Percentiles rank a stretch among this genome's conserved stretches.
phyloP scores from a whole-genome alignment of 2,329 filamentous ascomycete species.

The Aspergillus piperis region DNA sequence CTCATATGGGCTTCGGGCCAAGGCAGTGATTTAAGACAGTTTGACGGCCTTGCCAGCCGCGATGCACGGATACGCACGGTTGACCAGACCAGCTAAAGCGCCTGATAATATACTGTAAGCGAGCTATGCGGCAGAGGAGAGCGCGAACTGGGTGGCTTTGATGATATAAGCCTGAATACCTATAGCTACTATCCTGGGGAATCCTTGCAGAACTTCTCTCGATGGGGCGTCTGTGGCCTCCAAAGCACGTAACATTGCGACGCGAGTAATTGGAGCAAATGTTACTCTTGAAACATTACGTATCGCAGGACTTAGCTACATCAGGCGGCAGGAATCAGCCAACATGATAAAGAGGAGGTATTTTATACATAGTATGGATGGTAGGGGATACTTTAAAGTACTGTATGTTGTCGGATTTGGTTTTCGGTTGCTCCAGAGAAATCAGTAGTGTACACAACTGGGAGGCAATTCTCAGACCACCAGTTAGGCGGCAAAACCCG shows the following conservation, averaged over 20 bases:
- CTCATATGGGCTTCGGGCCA: background rate
- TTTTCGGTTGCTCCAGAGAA: background rate
- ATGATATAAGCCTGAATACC: background rate
- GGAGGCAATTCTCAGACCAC: background rate
- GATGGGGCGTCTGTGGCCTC: background rate
- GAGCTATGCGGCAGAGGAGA: conserved; percentile 7
- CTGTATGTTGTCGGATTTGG: background rate
- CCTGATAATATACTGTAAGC: background rate
- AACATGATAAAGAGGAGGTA: background rate
- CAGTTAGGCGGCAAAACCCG: background rate
- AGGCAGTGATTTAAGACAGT: background rate
- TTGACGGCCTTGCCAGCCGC: conserved; percentile 3
- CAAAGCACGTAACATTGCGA: background rate
- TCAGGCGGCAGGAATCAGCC: background rate
- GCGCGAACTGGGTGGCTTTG: background rate
- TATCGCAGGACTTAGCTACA: background rate
- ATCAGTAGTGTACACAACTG: background rate
- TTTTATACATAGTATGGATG: background rate
- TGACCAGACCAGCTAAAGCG: background rate
- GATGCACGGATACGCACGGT: conserved; percentile 7
- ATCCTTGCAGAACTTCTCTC: conserved; percentile 2
- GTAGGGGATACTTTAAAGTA: background rate
- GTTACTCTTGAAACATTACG: background rate
- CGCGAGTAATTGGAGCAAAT: background rate
- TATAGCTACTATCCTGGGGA: background rate